Evolutionary conservation across 768 basidiomycete genomes (phyloP).

Genomic region (Suillus lakei): DNA sequence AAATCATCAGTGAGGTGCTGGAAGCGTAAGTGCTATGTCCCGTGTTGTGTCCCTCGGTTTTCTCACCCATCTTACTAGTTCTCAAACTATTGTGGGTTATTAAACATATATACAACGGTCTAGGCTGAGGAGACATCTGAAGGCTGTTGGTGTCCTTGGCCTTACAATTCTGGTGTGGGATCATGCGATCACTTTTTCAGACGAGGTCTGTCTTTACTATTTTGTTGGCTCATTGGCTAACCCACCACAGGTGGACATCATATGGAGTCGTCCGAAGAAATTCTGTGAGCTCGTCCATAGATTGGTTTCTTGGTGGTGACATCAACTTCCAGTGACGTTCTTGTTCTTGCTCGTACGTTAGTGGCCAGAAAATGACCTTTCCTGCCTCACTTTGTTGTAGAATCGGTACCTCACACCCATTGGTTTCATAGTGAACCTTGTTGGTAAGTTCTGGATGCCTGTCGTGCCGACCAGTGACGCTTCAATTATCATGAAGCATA

Average conservation of each 20-base stretch:
- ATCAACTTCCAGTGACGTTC: slow-evolving; percentile 30
- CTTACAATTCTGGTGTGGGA: slow-evolving; percentile 57
- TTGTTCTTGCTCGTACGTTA: slow-evolving; percentile 43
- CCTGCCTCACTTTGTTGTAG: slow-evolving; percentile 38
- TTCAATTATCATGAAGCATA: slow-evolving; percentile 17
- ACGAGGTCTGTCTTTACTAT: slow-evolving; percentile 35
- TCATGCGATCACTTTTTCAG: slow-evolving; percentile 42
- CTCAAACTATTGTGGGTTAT: slow-evolving; percentile 2
- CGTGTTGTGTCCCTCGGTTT: not conserved
- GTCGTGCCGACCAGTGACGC: not conserved
- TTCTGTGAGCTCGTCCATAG: slow-evolving; percentile 30
- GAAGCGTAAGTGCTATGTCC: not conserved
- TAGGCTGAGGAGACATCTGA: slow-evolving; percentile 3
- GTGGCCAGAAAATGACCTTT: not conserved
- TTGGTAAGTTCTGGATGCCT: slow-evolving; percentile 26
- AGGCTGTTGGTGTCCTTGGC: slow-evolving; percentile 59
- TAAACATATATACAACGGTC: not conserved
- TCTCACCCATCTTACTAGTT: not conserved
- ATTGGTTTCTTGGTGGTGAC: not conserved
- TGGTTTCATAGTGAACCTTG: slow-evolving; percentile 62
- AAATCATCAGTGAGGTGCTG: not conserved
- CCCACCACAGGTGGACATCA: slow-evolving; percentile 35
- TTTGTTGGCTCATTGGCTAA: not conserved
- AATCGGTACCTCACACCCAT: slow-evolving; percentile 69
- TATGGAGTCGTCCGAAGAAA: slow-evolving; percentile 43